Base-by-base conservation (phyloP, 441 rosid genomes). In the Erysimum cheiri region DNA sequence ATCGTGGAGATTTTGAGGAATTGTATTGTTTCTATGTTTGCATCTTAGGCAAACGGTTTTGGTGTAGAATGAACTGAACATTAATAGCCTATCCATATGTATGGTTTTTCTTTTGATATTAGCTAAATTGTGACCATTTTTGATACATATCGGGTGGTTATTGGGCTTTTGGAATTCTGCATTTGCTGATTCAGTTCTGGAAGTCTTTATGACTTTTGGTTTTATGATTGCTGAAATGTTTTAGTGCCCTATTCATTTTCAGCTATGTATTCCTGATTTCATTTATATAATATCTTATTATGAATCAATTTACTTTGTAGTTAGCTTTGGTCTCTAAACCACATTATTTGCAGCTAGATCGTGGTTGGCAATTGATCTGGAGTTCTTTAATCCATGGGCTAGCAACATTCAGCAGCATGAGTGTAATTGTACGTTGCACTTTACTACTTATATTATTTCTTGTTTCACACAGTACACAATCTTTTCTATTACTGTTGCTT, bases 331-430 rank as follows among this genome's bases (percentile, higher is more conserved):
- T 46, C 67, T 70, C 65, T 80, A 60, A 66, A 73, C 41, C 37
- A 32, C 41, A 47, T 78, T 60, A 64, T 63, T 80, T 85, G 83
- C 92, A 92, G 99, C 72, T 84, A 65, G 78, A 80, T 65, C 71
- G 69, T 62, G 88, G 93, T 72, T 92, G 98, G 99, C 91, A 85
- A 53, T 78, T 79, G 71, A 80, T 92, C 75, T 95, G 99, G 99
- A 84, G 77, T 75, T 80, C 80, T 75, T 72, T 89, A 69, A 76
- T 92, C 80, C 99, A 89, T 48, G 92, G 90, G 67, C 78, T 95
- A 67, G 96, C 96, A 29, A 77, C 87, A 33, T 87, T 95, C 84
- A 92, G 97, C 76, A 92, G 86, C 78, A 59, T 77, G 64, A 81
- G 84, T 61, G 59, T 78, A 15, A 83, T 90, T 80, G 99, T 95